Base-by-base conservation (phyloP, 495 filamentous ascomycete species). In the Lophium mytilinum region DNA sequence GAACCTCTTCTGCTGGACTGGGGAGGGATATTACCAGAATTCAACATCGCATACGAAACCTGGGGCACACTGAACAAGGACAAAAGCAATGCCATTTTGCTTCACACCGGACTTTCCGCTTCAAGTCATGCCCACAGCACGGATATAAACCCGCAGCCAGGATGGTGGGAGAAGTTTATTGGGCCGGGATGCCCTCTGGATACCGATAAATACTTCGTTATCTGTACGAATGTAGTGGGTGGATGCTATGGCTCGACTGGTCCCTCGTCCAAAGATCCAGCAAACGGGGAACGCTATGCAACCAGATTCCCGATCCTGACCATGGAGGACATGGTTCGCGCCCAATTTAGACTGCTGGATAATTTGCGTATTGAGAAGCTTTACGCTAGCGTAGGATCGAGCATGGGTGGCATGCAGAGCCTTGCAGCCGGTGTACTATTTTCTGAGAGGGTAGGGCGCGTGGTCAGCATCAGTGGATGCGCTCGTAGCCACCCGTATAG, bases 141-240 rank as follows among this genome's bases (percentile, higher is more conserved):
- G 19, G 75, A 77, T 37, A 76, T 73, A 12, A 99, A 97, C 69
- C 81, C 87, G 0, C 87, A 95, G 69, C 84, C 88, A 0, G 93
- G 93, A 0, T 99, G 93, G 93, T 99, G 93, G 93, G 94, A 99
- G 75, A 95, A 88, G 69, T 99, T 99, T 70, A 96, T 99, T 61
- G 93, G 93, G 0, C 88, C 94, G 0, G 90, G 89, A 0, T 77
- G 79, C 34, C 84, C 90, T 18, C 70, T 99, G 7, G 89, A 99
- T 70, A 99, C 94, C 1, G 70, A 92, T 65, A 92, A 89, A 66
- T 95, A 94, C 73, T 87, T 86, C 67, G 72, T 99, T 48, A 89
- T 99, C 58, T 99, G 93, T 72, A 97, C 94, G 9, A 99, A 99
- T 69, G 89, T 96, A 14, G 78, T 99, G 36, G 93, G 94, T 19